Percentiles rank a stretch among this genome's conserved stretches.
phyloP scores from a whole-genome alignment of 805 yeast genomes.

The Hanseniaspora pseudoguilliermondii region DNA sequence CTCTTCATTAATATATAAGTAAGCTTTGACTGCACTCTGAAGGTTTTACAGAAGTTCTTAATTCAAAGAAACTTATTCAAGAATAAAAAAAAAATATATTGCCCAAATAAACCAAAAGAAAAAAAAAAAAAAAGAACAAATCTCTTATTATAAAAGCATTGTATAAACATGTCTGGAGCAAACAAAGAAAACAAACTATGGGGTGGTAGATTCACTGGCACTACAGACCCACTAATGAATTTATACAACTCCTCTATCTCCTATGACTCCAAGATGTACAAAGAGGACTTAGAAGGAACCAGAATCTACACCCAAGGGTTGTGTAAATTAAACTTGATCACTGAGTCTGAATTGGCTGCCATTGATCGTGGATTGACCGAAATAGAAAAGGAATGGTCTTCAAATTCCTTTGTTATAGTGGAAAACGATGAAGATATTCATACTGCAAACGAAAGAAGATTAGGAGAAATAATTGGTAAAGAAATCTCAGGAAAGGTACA shows the following conservation, averaged over 20 bases:
- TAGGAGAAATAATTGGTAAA: slow-evolving; percentile 91
- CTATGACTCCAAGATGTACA: slow-evolving; percentile 88
- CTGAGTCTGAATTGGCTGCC: slow-evolving; percentile 56
- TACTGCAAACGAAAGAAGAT: slow-evolving; percentile 94
- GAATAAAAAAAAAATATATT: too few species aligned
- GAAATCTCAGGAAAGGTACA: slow-evolving; percentile 94
- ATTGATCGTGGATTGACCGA: slow-evolving; percentile 71
- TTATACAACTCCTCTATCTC: slow-evolving; percentile 93
- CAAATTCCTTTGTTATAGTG: slow-evolving; percentile 35
- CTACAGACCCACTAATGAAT: slow-evolving; percentile 95
- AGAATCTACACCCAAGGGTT: slow-evolving; percentile 84
- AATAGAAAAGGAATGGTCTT: slow-evolving; percentile 76
- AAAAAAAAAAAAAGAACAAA: too few species aligned
- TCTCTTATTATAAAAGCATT: background rate
- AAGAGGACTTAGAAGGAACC: slow-evolving; percentile 88
- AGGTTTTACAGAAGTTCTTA: too few species aligned
- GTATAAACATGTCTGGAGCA: slow-evolving; percentile 17
- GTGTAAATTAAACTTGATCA: slow-evolving; percentile 61
- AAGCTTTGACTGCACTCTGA: too few species aligned
- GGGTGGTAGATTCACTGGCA: slow-evolving; percentile 98
- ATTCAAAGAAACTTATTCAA: too few species aligned
- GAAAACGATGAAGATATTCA: slow-evolving; percentile 85
- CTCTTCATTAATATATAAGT: too few species aligned
- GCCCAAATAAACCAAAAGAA: background rate
- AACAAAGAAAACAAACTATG: slow-evolving; percentile 52